A percentile compares a stretch with the other conserved stretches of the same genome.
phyloP scores from a whole-genome alignment of 331 rosid species.

The Telfairia occidentalis region DNA sequence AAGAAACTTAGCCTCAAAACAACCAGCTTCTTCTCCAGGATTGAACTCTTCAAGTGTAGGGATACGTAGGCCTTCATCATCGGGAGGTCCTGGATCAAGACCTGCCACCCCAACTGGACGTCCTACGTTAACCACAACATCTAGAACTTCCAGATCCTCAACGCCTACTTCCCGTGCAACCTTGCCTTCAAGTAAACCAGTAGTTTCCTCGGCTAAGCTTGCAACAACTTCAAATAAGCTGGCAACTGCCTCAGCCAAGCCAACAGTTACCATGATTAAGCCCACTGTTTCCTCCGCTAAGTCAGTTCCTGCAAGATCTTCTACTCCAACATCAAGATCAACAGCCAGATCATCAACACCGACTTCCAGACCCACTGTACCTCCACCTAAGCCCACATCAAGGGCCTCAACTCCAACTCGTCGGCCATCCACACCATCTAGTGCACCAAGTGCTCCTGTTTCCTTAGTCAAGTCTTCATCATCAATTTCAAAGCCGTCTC shows the following conservation, averaged over 20 bases:
- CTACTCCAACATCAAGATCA: constrained; percentile 66
- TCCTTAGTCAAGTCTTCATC: constrained; percentile 38
- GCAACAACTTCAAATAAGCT: constrained; percentile 22
- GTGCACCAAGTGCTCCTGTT: constrained; percentile 42
- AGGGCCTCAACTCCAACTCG: constrained; percentile 87
- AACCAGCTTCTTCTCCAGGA: constrained; percentile 60
- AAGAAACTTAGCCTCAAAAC: constrained; percentile 52
- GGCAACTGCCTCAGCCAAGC: constrained; percentile 31
- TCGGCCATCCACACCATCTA: constrained; percentile 59
- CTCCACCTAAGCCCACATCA: constrained; percentile 55
- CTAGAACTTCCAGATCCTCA: constrained; percentile 71
- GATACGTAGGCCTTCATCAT: constrained; percentile 63
- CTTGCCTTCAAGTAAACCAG: constrained; percentile 41
- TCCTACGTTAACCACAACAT: constrained; percentile 37
- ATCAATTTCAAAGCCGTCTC: constrained; percentile 45
- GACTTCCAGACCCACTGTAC: constrained; percentile 57
- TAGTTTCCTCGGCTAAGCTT: constrained; percentile 35
- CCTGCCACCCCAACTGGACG: constrained; percentile 82
- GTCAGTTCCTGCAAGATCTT: constrained; percentile 40
- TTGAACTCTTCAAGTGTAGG: constrained; percentile 59
- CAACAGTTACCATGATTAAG: constrained; percentile 30
- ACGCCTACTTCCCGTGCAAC: constrained; percentile 80
- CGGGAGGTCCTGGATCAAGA: constrained; percentile 79
- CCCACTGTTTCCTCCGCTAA: constrained; percentile 15
- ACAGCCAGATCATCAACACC: constrained; percentile 74